These are phyloP conservation scores for Barbatosphaeria neglecta DNA, from an alignment of 495 filamentous ascomycete species.

Conservation along the genomic window DNA sequence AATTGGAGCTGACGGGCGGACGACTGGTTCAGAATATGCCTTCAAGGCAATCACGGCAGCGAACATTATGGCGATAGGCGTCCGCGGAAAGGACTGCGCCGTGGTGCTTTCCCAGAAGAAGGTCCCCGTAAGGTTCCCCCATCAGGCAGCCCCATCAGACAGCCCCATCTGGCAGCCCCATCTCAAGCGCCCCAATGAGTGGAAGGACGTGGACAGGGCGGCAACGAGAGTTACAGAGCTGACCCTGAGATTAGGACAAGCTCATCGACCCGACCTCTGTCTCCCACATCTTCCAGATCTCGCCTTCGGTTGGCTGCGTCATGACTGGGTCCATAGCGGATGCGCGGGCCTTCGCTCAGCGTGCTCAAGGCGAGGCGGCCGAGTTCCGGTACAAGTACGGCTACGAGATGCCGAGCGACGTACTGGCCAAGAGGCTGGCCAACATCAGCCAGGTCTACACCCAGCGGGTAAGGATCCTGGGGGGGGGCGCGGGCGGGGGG, in stretches of 20 bases:
- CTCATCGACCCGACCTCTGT: constrained; percentile 96
- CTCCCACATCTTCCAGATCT: constrained; percentile 93
- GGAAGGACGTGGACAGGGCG: no score
- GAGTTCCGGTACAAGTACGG: constrained; percentile 97
- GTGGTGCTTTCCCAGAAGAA: constrained; percentile 99
- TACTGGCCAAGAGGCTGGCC: constrained; percentile 86
- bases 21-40: constrained; percentile 73
- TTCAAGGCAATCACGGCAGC: constrained; percentile 99
- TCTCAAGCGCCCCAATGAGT: no score
- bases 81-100: constrained; percentile 91
- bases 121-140: constrained; percentile 66
- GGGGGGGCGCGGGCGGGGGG: neutral
- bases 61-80: constrained; percentile 94
- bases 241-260: constrained; percentile 62
- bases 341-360: constrained; percentile 80
- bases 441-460: constrained; percentile 99
- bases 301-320: constrained; percentile 90
- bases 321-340: constrained; percentile 99
- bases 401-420: constrained; percentile 99
- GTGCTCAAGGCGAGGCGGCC: constrained; percentile 88
- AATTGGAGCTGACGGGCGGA: constrained; percentile 16
- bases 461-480: constrained; percentile 60
- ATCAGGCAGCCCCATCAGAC: no score
- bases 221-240: no score
- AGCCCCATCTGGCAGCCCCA: no score